Conservation (phyloP, 2,329 filamentous ascomycete species). For the Neofusicoccum sp. region DNA sequence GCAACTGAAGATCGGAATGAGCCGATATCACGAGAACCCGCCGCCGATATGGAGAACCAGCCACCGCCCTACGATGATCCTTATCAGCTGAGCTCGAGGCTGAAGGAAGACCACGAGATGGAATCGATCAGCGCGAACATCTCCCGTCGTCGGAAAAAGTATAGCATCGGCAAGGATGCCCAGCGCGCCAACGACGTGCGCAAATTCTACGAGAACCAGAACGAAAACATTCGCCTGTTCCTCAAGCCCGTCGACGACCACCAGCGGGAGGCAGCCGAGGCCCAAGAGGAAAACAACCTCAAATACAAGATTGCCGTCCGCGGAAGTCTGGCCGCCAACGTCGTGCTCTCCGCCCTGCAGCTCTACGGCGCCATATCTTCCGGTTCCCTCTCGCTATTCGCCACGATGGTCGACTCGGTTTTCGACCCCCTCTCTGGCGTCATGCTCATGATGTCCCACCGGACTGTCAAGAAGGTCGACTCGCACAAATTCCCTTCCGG, state of each 20-base stretch:
- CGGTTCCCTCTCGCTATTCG: conserved; percentile 91
- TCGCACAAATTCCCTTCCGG: conserved; percentile 83
- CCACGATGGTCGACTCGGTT: conserved; percentile 92
- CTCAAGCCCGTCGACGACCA: conserved; percentile 94
- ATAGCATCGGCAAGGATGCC: conserved; percentile 43
- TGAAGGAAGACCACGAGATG: conserved; percentile 57
- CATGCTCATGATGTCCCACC: conserved; percentile 80
- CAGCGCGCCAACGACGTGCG: conserved; percentile 59
- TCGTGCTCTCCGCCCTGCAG: conserved; percentile 76
- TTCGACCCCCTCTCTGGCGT: conserved; percentile 92
- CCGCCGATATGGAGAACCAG: no score
- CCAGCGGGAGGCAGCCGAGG: conserved; percentile 73
- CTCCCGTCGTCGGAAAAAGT: conserved; percentile 67
- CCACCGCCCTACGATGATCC: no score
- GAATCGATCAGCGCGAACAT: conserved; percentile 76
- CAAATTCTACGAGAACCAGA: conserved; percentile 85
- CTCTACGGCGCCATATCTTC: conserved; percentile 85
- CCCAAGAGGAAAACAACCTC: conserved; percentile 77
- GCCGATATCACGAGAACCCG: no score
- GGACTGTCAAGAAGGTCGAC: conserved; percentile 85
- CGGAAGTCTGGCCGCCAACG: conserved; percentile 73
- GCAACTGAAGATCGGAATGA: no score
- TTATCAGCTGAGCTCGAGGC: no score
- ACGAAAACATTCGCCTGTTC: conserved; percentile 88
- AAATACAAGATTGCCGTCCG: conserved; percentile 68